These are phyloP conservation scores for Cinnamomum chago DNA, from an alignment of 164 flowering plant genomes.

Conservation along the genomic window DNA sequence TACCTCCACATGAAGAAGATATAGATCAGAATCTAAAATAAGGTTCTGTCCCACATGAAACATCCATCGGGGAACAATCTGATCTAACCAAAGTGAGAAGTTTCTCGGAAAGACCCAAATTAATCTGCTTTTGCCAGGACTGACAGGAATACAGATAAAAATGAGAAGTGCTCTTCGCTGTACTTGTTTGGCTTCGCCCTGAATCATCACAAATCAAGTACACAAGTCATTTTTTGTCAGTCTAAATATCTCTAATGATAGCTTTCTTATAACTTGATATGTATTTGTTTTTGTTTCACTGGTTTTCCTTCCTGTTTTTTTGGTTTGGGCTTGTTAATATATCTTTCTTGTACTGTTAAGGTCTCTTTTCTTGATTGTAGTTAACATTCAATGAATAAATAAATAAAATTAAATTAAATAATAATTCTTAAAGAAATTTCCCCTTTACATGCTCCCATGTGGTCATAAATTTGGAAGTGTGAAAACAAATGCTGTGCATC, in stretches of 20 bases:
- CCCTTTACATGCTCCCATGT: background rate
- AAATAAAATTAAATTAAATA: background rate
- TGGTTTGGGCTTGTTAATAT: too few species aligned
- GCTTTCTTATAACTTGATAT: too few species aligned
- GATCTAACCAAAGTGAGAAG: slow-evolving; percentile 64
- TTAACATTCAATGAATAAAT: too few species aligned
- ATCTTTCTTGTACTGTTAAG: too few species aligned
- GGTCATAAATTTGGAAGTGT: background rate
- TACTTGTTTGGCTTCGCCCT: slow-evolving; percentile 22
- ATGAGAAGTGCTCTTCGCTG: slow-evolving; percentile 35
- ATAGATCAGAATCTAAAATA: slow-evolving; percentile 78
- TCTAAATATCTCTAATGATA: too few species aligned
- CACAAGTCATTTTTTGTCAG: too few species aligned
- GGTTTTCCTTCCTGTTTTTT: too few species aligned
- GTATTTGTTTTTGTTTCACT: too few species aligned
- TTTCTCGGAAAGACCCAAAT: slow-evolving; percentile 84
- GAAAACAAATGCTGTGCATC: too few species aligned
- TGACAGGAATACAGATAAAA: slow-evolving; percentile 78
- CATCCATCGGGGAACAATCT: slow-evolving; percentile 70
- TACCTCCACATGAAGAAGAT: slow-evolving; percentile 89
- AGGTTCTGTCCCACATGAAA: slow-evolving; percentile 79
- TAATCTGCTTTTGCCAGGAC: slow-evolving; percentile 85
- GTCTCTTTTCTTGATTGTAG: too few species aligned
- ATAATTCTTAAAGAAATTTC: background rate
- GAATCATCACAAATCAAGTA: slow-evolving; percentile 9